Evolutionary conservation across 1,284 basidiomycete genomes (phyloP), one percentile per base, ranked within the genome.

Genomic region (Heterobasidion occidentale): DNA sequence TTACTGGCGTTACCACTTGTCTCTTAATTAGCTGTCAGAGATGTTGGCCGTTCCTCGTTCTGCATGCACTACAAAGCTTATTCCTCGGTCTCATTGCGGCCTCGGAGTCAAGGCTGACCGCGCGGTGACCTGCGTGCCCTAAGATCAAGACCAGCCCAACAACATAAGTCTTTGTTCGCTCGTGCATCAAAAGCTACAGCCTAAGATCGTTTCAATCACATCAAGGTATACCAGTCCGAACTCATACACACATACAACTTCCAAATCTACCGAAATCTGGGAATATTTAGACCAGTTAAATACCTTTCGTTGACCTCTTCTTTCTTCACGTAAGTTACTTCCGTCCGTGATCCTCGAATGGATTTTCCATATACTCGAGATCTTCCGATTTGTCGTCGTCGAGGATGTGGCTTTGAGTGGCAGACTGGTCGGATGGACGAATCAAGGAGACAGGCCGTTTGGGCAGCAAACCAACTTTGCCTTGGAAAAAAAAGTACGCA

Each of bases 381-480:
- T 77, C 80, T 19, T 61, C 60, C 1, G 55, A 52, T 9, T 61
- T 56, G 56, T 84, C 80, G 7, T 77, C 76, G 46, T 78, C 76
- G 51, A 67, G 61, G 44, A 71, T 67, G 9, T 71, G 67, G 51
- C 67, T 65, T 42, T 67, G 51, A 8, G 45, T 34, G 14, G 35
- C 11, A 33, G 67, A 64, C 33, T 68, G 63, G 46, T 67, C 68
- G 6, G 73, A 0, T 49, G 55, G 64, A 44, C 74, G 75, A 27
- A 86, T 65, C n/a, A 89, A 75, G 9, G 85, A 83, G 12, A 90
- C 86, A 2, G 87, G 84, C 0, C 83, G 79, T 69, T 88, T 88
- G 5, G 88, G 87, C 19, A 90, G 72, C 42, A 90, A 67, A n/a
- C 87, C 88, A 2, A 89, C 72, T 69, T 87, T 88, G 51, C 71